Evolutionary conservation across 1,284 basidiomycete species (phyloP).

Genomic region (Coniophora puteana): DNA sequence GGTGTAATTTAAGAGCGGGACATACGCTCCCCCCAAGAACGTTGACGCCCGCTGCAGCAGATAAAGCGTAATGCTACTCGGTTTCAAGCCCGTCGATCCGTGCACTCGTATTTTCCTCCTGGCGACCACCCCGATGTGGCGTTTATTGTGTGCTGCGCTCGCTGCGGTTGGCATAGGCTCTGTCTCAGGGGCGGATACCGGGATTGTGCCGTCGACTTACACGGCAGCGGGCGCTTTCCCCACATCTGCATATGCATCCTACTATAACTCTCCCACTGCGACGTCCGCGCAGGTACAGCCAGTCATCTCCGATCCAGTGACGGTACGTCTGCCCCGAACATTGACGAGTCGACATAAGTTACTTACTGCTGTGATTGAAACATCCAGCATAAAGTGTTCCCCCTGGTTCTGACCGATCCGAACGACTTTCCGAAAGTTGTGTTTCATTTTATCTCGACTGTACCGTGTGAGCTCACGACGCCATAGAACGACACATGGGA

Average conservation of each 20-base stretch:
- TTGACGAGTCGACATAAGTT: constrained; percentile 6
- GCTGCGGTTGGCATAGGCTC: no score
- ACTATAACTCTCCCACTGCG: constrained; percentile 67
- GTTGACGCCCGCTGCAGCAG: no score
- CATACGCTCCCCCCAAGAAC: no score
- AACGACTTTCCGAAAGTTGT: constrained; percentile 45
- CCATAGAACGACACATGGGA: constrained; percentile 51
- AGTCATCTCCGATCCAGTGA: constrained; percentile 61
- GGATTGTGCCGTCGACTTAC: no score
- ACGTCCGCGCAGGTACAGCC: constrained; percentile 66
- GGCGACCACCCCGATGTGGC: no score
- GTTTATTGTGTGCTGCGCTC: no score
- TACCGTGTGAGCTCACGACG: neutral
- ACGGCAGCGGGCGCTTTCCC: constrained; percentile 61
- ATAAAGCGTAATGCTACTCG: no score
- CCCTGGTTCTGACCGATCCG: constrained; percentile 56
- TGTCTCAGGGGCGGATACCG: no score
- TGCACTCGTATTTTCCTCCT: no score
- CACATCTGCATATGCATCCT: constrained; percentile 52
- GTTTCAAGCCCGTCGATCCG: no score
- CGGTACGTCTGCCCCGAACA: constrained; percentile 34
- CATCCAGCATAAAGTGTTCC: constrained; percentile 47
- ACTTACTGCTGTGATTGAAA: neutral
- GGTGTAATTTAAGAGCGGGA: no score
- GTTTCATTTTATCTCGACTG: constrained; percentile 6